phyloP scores from a whole-genome alignment of 768 basidiomycete genomes.

The Multifurca ochricompacta region DNA sequence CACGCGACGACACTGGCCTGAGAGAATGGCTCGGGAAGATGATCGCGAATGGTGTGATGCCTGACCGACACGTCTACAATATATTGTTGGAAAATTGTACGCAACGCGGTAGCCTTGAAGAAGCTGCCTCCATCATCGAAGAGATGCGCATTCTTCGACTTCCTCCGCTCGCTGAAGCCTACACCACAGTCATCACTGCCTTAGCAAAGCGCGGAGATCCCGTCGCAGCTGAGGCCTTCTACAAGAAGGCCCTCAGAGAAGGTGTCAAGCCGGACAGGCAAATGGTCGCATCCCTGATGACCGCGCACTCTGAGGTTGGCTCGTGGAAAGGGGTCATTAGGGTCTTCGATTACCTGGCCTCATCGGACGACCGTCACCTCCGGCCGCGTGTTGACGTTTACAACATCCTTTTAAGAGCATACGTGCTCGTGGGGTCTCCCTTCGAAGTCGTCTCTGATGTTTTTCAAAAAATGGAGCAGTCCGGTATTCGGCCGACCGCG shows the following conservation, averaged over 20 bases:
- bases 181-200: slow-evolving; percentile 60
- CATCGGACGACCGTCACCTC: slow-evolving; percentile 30
- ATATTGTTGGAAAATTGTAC: slow-evolving; percentile 54
- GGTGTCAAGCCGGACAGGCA: slow-evolving; percentile 53
- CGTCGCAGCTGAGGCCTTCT: slow-evolving; percentile 57
- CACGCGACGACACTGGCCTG: slow-evolving; percentile 41
- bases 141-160: slow-evolving; percentile 52
- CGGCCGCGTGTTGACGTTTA: slow-evolving; percentile 52
- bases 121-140: slow-evolving; percentile 42
- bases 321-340: slow-evolving; percentile 71
- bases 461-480: slow-evolving; percentile 47
- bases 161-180: slow-evolving; percentile 43
- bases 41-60: slow-evolving; percentile 39
- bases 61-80: slow-evolving; percentile 51
- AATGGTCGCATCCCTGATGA: slow-evolving; percentile 69
- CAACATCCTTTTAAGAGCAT: slow-evolving; percentile 78
- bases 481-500: slow-evolving; percentile 47
- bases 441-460: slow-evolving; percentile 52
- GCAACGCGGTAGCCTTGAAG: slow-evolving; percentile 43
- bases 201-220: slow-evolving; percentile 57
- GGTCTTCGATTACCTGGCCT: slow-evolving; percentile 54
- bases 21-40: slow-evolving; percentile 49
- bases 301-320: slow-evolving; percentile 73
- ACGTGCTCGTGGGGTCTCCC: slow-evolving; percentile 74
- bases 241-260: slow-evolving; percentile 52